Conservation (phyloP, 2,329 filamentous ascomycete genomes). For the Trichophyton rubrum region DNA sequence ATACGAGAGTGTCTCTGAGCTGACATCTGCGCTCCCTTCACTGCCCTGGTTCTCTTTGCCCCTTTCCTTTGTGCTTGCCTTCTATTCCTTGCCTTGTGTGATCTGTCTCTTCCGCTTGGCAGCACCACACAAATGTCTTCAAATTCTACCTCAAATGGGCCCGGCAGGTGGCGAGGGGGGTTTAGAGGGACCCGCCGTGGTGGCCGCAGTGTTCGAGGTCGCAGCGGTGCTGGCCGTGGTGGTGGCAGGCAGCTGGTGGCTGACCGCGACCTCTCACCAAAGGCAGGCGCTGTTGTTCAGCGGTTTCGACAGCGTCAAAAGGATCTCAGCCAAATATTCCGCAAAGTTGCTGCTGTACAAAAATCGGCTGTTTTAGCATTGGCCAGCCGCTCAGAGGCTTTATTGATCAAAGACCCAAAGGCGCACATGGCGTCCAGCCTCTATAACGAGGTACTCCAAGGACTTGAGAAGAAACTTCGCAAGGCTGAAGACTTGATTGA, state of each 20-base stretch:
- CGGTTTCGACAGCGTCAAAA: slow-evolving; percentile 31
- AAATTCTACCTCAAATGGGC: slow-evolving; percentile 8
- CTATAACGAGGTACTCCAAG: slow-evolving; percentile 25
- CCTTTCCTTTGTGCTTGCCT: too few species aligned
- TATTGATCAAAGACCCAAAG: slow-evolving; percentile 30
- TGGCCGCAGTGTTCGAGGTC: slow-evolving; percentile 21
- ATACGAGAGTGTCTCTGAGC: neutral
- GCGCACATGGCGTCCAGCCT: slow-evolving; percentile 30
- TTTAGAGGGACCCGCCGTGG: slow-evolving; percentile 7
- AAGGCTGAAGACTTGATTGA: slow-evolving; percentile 20
- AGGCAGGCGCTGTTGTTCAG: slow-evolving; percentile 26
- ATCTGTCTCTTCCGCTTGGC: neutral
- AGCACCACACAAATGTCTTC: slow-evolving; percentile 9
- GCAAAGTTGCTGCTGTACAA: slow-evolving; percentile 31
- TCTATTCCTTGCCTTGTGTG: neutral
- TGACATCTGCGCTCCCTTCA: neutral
- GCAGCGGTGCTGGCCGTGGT: slow-evolving; percentile 19
- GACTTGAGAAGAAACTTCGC: slow-evolving; percentile 21
- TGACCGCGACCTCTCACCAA: slow-evolving; percentile 23
- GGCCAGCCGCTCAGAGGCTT: slow-evolving; percentile 28
- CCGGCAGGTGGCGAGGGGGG: slow-evolving; percentile 20
- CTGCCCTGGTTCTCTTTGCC: neutral
- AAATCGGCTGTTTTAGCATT: slow-evolving; percentile 29
- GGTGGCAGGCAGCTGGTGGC: slow-evolving; percentile 21
- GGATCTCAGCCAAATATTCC: slow-evolving; percentile 32